Conservation (phyloP, 2,329 filamentous ascomycete genomes). For the Parafenestella ontariensis region DNA sequence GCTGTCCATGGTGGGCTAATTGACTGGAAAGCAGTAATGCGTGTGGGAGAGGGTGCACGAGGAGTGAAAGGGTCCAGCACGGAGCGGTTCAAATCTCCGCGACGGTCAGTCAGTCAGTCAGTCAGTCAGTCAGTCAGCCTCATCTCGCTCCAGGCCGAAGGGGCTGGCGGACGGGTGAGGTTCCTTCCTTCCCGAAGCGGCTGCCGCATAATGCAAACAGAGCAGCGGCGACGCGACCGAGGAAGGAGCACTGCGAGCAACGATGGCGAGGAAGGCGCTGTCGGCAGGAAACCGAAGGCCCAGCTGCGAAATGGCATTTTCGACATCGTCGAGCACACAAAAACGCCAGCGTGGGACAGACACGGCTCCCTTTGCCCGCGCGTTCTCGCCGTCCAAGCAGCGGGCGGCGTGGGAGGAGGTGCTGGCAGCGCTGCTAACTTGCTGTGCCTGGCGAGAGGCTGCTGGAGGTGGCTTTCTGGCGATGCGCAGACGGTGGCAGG, state of each 20-base stretch:
- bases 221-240: conserved; percentile 16
- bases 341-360: conserved; percentile 30
- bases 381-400: conserved; percentile 15
- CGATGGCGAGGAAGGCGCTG: conserved; percentile 13
- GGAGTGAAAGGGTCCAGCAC: conserved; percentile 2
- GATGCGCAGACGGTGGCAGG: conserved; percentile 36
- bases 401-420: not conserved
- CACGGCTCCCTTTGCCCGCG: conserved; percentile 24
- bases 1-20: not conserved
- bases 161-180: conserved; percentile 4
- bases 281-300: not conserved
- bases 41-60: not conserved
- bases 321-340: conserved; percentile 12
- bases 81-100: conserved; percentile 10
- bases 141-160: conserved; percentile 4
- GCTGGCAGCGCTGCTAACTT: conserved; percentile 13
- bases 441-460: conserved; percentile 31
- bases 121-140: conserved; percentile 11
- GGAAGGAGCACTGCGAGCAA: conserved; percentile 25
- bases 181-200: conserved; percentile 24
- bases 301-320: not conserved
- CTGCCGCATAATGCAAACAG: conserved; percentile 24
- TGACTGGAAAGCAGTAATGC: not conserved
- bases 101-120: too few species aligned
- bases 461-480: conserved; percentile 37